phyloP scores from a whole-genome alignment of 352 stramenopile species.

The Globisporangium megalacanthum region DNA sequence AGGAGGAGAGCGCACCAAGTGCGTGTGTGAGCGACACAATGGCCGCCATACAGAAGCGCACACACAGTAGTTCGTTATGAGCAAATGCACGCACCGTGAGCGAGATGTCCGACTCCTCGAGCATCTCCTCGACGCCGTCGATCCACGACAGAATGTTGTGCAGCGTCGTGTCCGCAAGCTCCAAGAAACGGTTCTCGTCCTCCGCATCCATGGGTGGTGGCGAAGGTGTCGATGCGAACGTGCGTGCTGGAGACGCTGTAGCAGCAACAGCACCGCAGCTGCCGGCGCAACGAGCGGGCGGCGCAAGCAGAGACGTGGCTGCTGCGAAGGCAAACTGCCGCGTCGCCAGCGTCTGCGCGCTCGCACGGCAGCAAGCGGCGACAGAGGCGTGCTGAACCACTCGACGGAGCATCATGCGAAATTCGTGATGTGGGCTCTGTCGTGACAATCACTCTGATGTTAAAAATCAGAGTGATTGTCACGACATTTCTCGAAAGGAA shows the following conservation, averaged over 20 bases:
- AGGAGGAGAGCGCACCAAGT: background rate
- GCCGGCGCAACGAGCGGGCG: background rate
- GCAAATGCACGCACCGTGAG: constrained; percentile 41
- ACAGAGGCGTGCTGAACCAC: background rate
- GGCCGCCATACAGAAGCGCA: constrained; percentile 2
- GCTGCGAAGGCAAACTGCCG: background rate
- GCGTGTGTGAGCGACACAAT: background rate
- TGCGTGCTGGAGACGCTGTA: background rate
- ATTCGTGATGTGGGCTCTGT: no score
- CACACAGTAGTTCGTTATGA: background rate
- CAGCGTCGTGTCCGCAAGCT: constrained; percentile 69
- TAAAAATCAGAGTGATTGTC: no score
- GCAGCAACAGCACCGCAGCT: background rate
- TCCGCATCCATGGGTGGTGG: constrained; percentile 17
- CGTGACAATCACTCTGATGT: no score
- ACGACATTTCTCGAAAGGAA: no score
- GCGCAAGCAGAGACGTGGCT: background rate
- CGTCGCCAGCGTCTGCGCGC: constrained; percentile 7
- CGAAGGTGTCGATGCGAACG: background rate
- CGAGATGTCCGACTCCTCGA: constrained; percentile 78
- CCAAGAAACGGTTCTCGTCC: constrained; percentile 76
- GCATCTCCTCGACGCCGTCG: constrained; percentile 82
- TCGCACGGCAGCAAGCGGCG: background rate
- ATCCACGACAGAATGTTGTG: constrained; percentile 73
- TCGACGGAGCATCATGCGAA: no score